Base-by-base conservation (phyloP, 2,329 filamentous ascomycete genomes). In the Fusarium veterinarium region DNA sequence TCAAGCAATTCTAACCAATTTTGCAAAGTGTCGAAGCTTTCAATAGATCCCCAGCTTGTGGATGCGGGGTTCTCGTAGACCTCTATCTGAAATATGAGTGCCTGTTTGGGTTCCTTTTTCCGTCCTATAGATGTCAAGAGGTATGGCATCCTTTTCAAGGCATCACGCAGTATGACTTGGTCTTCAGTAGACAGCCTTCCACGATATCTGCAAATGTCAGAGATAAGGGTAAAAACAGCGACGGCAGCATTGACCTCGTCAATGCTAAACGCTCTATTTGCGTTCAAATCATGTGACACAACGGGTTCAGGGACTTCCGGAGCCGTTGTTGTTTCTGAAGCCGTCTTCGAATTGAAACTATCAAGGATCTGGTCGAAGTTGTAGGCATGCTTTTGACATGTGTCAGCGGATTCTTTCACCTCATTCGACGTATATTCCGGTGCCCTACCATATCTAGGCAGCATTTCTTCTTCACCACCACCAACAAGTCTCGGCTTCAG, bases 1-100 rank as follows among this genome's bases (percentile, higher is more conserved):
- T 44, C 40, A 44, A 74, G 12, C 20, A 3, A 20, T 30, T 53
- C 33, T 20, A 75, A 16, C 25, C 38, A 23, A 31, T 42, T 14
- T 37, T 44, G 8, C 49, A 75, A 53, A 19, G 48, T 35, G 28
- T 71, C 52, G 49, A 75, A 64, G 30, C 62, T 46, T 38, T 65
- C 46, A 8, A 74, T 59, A 12, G 17, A 5, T 17, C 49, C 73
- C 73, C 73, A 76, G 16, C 49, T 63, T 13, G 20, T 35, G 20
- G 67, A 52, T 19, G 57, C 30, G 11, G 45, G 44, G 14, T 53
- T 58, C 7, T 67, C 23, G 25, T 74, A 63, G 23, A 75, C 52
- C 9, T 45, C 23, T 11, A 23, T 23, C 33, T 52, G 35, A 31
- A 75, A 75, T 6, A 41, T 7, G 16, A 46, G 13, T 28, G 67